Percentiles rank a stretch among this genome's conserved stretches.
Conservation (phyloP, 164 flowering plant genomes). For the Kingdonia uniflora region DNA sequence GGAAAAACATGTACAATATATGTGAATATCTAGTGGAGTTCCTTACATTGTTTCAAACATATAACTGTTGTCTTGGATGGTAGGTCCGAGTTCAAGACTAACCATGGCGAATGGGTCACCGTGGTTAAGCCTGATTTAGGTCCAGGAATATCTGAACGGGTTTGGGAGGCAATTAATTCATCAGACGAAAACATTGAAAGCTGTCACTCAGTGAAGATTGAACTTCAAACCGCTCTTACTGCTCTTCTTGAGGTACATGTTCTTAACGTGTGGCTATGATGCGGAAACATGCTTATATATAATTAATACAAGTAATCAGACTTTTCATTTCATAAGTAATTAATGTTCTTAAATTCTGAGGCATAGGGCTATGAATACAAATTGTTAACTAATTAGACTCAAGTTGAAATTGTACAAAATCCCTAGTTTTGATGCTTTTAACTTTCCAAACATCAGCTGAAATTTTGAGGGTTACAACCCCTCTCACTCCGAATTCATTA, state of each 20-base stretch:
- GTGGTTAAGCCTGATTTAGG: constrained; percentile 64
- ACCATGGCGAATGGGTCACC: constrained; percentile 80
- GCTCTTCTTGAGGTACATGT: constrained; percentile 56
- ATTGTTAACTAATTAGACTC: too few relatives aligned
- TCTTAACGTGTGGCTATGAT: not conserved
- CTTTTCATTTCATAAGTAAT: too few relatives aligned
- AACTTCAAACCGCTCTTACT: constrained; percentile 49
- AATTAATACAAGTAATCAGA: too few relatives aligned
- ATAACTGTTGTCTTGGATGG: constrained; percentile 11
- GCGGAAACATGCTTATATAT: too few relatives aligned
- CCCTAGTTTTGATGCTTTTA: too few relatives aligned
- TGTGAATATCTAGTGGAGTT: not conserved
- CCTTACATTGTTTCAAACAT: not conserved
- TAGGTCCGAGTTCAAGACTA: constrained; percentile 85
- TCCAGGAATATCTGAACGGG: constrained; percentile 64
- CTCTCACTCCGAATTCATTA: too few relatives aligned
- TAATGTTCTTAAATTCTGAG: too few relatives aligned
- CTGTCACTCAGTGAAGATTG: constrained; percentile 38
- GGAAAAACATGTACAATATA: not conserved
- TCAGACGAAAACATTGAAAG: constrained; percentile 40
- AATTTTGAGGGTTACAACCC: too few relatives aligned
- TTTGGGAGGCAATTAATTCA: constrained; percentile 58
- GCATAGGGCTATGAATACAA: too few relatives aligned
- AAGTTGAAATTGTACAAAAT: too few relatives aligned
- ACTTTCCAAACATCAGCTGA: too few relatives aligned